A percentile compares a stretch with the other conserved stretches of the same genome.
Evolutionary conservation across 768 basidiomycete genomes (phyloP).

Genomic region (Pleurotus pulmonarius): DNA sequence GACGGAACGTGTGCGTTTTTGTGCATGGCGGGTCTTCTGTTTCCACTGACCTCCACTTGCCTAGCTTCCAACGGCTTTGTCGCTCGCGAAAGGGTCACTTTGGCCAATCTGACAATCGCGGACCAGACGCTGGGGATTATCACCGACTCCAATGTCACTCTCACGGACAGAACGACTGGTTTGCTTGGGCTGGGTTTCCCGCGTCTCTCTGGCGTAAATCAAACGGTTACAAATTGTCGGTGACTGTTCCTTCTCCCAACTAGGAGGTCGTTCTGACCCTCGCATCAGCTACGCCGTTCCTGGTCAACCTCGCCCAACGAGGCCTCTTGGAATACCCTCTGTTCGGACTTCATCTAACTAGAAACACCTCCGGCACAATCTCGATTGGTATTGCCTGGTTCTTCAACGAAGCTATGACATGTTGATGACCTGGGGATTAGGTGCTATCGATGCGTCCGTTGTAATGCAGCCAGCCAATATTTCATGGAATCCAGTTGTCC

Average conservation of each 20-base stretch:
- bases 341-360: constrained; percentile 67
- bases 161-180: constrained; percentile 65
- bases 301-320: constrained; percentile 55
- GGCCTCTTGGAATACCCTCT: constrained; percentile 71
- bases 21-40: background rate
- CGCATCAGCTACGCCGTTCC: constrained; percentile 62
- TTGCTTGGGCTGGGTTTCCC: constrained; percentile 76
- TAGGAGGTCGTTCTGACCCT: background rate
- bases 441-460: constrained; percentile 72
- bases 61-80: constrained; percentile 68
- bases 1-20: constrained; percentile 61
- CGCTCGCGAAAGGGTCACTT: constrained; percentile 56
- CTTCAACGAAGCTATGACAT: too few relatives aligned
- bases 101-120: constrained; percentile 57
- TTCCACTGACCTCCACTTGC: background rate
- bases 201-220: constrained; percentile 59
- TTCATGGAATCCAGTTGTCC: constrained; percentile 70
- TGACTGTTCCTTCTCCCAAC: background rate
- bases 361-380: constrained; percentile 57
- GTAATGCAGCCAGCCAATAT: constrained; percentile 58
- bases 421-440: constrained; percentile 28
- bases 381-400: constrained; percentile 46
- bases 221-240: constrained; percentile 45
- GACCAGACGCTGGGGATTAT: constrained; percentile 73
- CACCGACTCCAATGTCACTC: constrained; percentile 56